phyloP scores from a whole-genome alignment of 169 alveolate species.

The Eimeria mitis region DNA sequence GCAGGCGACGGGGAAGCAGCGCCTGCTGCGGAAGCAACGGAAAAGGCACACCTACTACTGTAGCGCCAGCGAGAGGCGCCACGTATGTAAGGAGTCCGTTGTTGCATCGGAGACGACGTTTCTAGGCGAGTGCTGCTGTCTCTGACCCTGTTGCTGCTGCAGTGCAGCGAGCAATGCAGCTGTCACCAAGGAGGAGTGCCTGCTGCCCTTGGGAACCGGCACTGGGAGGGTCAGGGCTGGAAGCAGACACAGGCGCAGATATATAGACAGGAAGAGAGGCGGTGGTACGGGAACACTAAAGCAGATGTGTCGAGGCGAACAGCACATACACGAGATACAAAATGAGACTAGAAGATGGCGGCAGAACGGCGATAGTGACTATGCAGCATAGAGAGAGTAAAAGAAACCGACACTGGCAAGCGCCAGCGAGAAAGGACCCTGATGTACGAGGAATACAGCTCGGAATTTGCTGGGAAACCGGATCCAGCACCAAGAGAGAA shows the following conservation, averaged over 20 bases:
- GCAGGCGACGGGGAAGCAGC: not conserved
- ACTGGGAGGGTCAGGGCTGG: not conserved
- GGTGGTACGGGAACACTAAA: not conserved
- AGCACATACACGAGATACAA: not conserved
- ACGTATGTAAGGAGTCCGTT: not conserved
- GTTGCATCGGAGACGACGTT: not conserved
- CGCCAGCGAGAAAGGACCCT: not conserved
- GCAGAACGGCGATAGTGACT: not conserved
- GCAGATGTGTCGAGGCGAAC: not conserved
- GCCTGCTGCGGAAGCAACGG: not conserved
- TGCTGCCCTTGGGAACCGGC: not conserved
- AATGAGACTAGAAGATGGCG: not conserved
- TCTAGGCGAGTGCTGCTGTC: not conserved
- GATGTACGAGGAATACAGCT: too few species aligned
- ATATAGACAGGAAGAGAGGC: not conserved
- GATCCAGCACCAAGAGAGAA: not conserved
- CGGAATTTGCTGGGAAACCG: not conserved
- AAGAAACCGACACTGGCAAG: not conserved
- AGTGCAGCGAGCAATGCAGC: not conserved
- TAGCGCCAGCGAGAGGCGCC: not conserved
- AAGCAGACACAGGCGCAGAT: not conserved
- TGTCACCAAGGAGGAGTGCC: not conserved
- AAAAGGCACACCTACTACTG: not conserved
- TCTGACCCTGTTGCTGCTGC: not conserved
- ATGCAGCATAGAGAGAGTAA: not conserved